Conservation (phyloP, 2,329 filamentous ascomycete species). For the Epichloe uncinata region DNA sequence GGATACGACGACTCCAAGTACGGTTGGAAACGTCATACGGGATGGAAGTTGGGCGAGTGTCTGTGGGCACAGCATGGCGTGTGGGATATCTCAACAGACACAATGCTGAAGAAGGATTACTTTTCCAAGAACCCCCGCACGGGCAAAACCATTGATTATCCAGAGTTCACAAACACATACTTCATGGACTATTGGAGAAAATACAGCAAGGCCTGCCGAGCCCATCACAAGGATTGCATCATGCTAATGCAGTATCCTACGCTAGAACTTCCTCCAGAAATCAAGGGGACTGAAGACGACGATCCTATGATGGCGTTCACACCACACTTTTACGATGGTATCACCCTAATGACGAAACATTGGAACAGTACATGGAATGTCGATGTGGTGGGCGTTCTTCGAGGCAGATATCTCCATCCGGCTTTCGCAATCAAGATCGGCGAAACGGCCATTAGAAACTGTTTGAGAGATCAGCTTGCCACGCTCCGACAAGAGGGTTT, state of each 20-base stretch:
- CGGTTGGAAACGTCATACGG: conserved; percentile 75
- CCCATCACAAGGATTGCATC: conserved; percentile 65
- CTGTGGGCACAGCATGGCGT: conserved; percentile 95
- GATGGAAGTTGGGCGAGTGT: conserved; percentile 88
- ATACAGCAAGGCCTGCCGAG: conserved; percentile 62
- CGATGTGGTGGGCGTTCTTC: conserved; percentile 82
- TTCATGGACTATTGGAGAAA: conserved; percentile 77
- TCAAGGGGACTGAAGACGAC: conserved; percentile 81
- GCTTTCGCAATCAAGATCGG: conserved; percentile 88
- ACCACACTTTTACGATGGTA: conserved; percentile 92
- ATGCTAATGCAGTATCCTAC: conserved; percentile 87
- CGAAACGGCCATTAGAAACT: conserved; percentile 88
- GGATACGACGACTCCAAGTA: conserved; percentile 79
- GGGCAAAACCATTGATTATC: conserved; percentile 62
- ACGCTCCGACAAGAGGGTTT: conserved; percentile 74
- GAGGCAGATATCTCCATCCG: conserved; percentile 77
- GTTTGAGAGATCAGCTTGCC: conserved; percentile 74
- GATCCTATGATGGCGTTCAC: conserved; percentile 85
- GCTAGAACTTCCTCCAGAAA: conserved; percentile 75
- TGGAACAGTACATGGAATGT: conserved; percentile 98
- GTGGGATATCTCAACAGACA: conserved; percentile 74
- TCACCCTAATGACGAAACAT: conserved; percentile 94
- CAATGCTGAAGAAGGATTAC: conserved; percentile 71
- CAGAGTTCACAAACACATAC: conserved; percentile 79
- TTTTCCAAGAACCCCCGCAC: conserved; percentile 68